A percentile compares a stretch with the other conserved stretches of the same genome.
Evolutionary conservation across 495 filamentous ascomycete genomes (phyloP).

Genomic region (Copromyces sp.): DNA sequence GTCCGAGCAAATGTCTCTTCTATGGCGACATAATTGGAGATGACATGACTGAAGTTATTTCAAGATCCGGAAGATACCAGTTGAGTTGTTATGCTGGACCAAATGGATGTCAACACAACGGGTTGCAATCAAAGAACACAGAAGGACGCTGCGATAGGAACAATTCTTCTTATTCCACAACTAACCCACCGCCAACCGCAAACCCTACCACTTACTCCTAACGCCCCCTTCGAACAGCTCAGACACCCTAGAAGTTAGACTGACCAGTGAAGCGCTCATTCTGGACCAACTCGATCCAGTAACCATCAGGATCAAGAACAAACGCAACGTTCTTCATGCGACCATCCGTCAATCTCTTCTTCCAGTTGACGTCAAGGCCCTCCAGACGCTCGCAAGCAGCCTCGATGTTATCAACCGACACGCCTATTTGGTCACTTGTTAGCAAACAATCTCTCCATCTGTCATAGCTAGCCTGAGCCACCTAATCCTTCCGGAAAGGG

Average conservation of each 20-base stretch:
- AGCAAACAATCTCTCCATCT: conserved; percentile 6
- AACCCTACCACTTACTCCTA: not conserved
- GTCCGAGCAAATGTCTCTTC: no score
- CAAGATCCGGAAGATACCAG: no score
- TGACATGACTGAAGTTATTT: no score
- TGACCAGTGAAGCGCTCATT: conserved; percentile 49
- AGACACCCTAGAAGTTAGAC: conserved; percentile 33
- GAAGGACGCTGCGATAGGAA: not conserved
- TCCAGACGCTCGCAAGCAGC: conserved; percentile 82
- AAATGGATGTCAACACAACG: no score
- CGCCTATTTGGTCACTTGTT: conserved; percentile 34
- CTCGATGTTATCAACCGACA: conserved; percentile 83
- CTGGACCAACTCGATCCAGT: conserved; percentile 88
- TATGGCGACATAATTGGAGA: no score
- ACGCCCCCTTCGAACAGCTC: not conserved
- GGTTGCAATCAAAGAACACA: no score
- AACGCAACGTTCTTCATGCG: conserved; percentile 95
- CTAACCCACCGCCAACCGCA: not conserved
- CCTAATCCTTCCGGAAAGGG: no score
- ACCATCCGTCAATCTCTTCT: conserved; percentile 87
- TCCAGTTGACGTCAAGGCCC: conserved; percentile 71
- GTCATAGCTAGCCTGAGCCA: no score
- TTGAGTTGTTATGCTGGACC: no score
- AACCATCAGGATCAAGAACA: conserved; percentile 82
- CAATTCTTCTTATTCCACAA: not conserved